Evolutionary conservation across 2,329 filamentous ascomycete species (phyloP), one percentile per base, ranked within the genome.

Genomic region (Beauveria scarabaeidicola): DNA sequence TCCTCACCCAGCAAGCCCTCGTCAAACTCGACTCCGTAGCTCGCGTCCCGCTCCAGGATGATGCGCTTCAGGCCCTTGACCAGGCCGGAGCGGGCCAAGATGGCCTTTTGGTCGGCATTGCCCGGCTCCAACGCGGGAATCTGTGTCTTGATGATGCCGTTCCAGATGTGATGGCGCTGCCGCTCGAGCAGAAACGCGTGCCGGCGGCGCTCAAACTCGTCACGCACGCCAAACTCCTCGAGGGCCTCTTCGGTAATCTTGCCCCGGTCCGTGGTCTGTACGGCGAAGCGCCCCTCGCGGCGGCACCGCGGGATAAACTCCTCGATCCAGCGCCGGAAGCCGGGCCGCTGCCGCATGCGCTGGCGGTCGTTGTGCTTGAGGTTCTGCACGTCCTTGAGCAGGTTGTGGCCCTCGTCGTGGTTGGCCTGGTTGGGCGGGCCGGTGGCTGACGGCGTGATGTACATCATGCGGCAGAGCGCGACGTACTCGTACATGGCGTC

Each of bases 401-500:
- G 32, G 4, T 59, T 56, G 4, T 58, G 61, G 13, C 55, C 51
- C 41, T 59, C 57, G 57, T 38, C 54, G 7, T 60, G 52, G 3
- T 58, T 62, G 11, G 50, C 48, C 13, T 52, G 38, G 27, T 46
- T 29, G 23, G 55, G 46, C 23, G 47, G 23, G 21, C 46, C 48
- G 6, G 46, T 58, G n/a, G 38, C 56, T 10, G 74, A 69, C 17
- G 66, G 67, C 1, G 69, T 63, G 0, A 79, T 72, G 54, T 74
- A 78, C 67, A 90, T 87, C 65, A 90, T 75, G 1, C 80, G 77
- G 63, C 83, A 86, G 0, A 69, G 70, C 2, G 80, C 73, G 1
- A 79, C 77, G 74, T 87, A 92, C 19, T 79, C 74, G 68, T 83
- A 91, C 65, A 92, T 71, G 1, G 79, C 80, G 0, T 82, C 68